Evolutionary conservation across 306 rosid genomes (phyloP).

Genomic region (Styphnolobium japonicum): DNA sequence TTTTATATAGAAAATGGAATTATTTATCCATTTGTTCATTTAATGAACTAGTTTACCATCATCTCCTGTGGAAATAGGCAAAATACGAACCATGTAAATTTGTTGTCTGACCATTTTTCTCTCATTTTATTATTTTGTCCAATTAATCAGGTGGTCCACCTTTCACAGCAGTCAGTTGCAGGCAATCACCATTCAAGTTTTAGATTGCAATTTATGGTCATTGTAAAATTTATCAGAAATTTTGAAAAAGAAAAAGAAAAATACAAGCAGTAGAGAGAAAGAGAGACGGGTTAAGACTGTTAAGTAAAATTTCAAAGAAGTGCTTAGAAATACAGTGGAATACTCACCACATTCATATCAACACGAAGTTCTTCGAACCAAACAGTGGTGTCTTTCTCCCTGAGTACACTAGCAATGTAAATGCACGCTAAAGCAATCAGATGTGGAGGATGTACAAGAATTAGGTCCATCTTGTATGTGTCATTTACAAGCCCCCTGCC

Average conservation of each 20-base stretch:
- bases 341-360: conserved; percentile 90
- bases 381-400: conserved; percentile 80
- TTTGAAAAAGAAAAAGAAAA: neutral
- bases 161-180: neutral
- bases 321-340: conserved; percentile 18
- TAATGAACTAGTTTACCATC: neutral
- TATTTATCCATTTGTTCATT: neutral
- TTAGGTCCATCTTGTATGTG: conserved; percentile 95
- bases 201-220: neutral
- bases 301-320: neutral
- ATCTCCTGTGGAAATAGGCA: neutral
- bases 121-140: conserved; percentile 13
- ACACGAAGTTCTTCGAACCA: conserved; percentile 97
- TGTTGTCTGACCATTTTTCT: neutral
- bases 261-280: neutral
- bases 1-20: neutral
- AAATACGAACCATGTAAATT: neutral
- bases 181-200: neutral
- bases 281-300: neutral
- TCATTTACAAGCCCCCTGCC: conserved; percentile 89
- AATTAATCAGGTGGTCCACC: neutral
- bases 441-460: conserved; percentile 93
- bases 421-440: conserved; percentile 93
- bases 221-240: neutral
- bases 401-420: conserved; percentile 76